Percentiles rank a stretch among this genome's conserved stretches.
Conservation (phyloP, 495 filamentous ascomycete species). For the Podospora anserina region DNA sequence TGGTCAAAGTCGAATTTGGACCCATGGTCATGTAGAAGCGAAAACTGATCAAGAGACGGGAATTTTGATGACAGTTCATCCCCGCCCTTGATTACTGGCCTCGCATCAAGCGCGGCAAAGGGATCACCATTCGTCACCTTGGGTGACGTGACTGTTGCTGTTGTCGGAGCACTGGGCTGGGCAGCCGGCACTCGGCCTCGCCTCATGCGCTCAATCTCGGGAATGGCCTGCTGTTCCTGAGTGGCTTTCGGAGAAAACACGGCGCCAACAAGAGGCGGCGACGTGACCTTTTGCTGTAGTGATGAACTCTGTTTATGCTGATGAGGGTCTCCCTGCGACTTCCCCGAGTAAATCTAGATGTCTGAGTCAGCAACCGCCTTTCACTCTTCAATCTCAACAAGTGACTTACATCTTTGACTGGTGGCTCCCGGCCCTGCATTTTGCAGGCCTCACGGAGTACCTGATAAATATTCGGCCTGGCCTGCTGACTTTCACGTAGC, state of each 20-base stretch:
- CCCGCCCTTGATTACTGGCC: constrained; percentile 46
- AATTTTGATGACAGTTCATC: constrained; percentile 86
- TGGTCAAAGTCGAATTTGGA: constrained; percentile 83
- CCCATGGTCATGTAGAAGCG: constrained; percentile 80
- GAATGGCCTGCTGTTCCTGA: constrained; percentile 68
- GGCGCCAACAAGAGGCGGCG: constrained; percentile 62
- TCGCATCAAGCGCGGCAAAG: constrained; percentile 81
- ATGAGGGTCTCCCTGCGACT: constrained; percentile 45
- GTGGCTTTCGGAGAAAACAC: constrained; percentile 65
- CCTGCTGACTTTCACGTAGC: constrained; percentile 78
- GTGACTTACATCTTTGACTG: constrained; percentile 81
- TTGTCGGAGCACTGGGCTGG: constrained; percentile 39
- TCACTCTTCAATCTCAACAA: constrained; percentile 22
- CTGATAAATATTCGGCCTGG: constrained; percentile 90
- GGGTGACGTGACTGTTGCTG: constrained; percentile 70
- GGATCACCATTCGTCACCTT: constrained; percentile 74
- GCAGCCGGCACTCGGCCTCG: constrained; percentile 72
- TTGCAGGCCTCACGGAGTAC: constrained; percentile 78
- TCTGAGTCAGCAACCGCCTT: not conserved
- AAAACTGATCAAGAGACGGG: constrained; percentile 89
- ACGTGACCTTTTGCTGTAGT: constrained; percentile 31
- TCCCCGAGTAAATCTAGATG: constrained; percentile 74
- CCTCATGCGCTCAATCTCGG: constrained; percentile 92
- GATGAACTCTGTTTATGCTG: constrained; percentile 23
- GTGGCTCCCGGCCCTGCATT: constrained; percentile 85